Evolutionary conservation across 2,329 filamentous ascomycete genomes (phyloP), one percentile per base, ranked within the genome.

Genomic region (Aspergillus ustus): DNA sequence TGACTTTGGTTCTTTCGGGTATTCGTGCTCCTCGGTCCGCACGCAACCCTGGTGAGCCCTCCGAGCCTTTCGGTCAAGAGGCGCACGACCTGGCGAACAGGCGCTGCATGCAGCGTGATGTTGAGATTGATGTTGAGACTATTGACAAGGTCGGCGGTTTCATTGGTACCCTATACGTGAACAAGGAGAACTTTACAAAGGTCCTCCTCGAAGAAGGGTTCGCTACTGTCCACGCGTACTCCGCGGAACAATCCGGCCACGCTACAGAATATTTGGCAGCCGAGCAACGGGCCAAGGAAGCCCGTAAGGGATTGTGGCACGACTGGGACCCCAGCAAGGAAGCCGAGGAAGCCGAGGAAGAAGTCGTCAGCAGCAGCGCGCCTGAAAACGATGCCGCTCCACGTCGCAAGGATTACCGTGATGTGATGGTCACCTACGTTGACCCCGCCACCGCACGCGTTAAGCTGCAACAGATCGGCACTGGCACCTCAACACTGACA

Each of bases 81-180:
- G 94, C 94, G 3, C 86, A 96, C 65, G 94, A 99, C 54, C 89
- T 98, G 68, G 93, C 94, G 52, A 93, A 92, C 78, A 89, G 87
- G 71, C 88, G 93, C 61, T 93, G 91, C 80, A 91, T 93, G 82
- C 95, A 99, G 82, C 89, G 95, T 58, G 95, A 99, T 77, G 93
- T 95, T 52, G 94, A 98, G 78, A 91, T 99, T 61, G 93, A 99
- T 70, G 90, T 99, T 20, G 89, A 97, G 76, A 93, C 93, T 71
- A 91, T 92, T 68, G 95, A 99, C 84, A 98, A 97, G 83, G 89
- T 95, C 28, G 95, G 95, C 70, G 95, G 95, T 43, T 99, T 99
- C 82, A 98, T 99, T 69, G 95, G 95, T 59, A 91, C 92, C 15
- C 84, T 99, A 25, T 97, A 93, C 77, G 87, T 99, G 76, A 94